Base-by-base conservation (phyloP, 305 asterid genomes). In the Plantago coronopus region DNA sequence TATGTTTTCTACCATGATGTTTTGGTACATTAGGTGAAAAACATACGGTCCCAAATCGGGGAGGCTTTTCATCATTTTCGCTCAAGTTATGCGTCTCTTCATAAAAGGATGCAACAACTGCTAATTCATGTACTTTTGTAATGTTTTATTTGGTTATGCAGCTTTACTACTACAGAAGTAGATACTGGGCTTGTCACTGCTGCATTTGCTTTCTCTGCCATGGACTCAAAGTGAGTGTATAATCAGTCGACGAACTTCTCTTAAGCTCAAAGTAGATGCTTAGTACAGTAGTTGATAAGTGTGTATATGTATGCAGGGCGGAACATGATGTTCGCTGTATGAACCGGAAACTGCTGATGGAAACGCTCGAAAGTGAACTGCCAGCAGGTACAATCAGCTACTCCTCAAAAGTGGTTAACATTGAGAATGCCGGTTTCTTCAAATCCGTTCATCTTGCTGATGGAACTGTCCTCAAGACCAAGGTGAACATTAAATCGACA, bases 371-470 rank as follows among this genome's bases (percentile, higher is more conserved):
- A 40, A 74, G 51, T 23, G 82, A 76, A 67, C 82, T 81, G 23
- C 81, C 87, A 13, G 55, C n/a, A 14, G 82, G 68, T 11, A 67
- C 78, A 3, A 55, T 78, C 13, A 73, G 77, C 63, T 81, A 58
- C 48, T 78, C 82, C 59, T 78, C 87, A 16, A 81, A 78, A 75
- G 79, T 76, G 37, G 79, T 76, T 61, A 64, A 22, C 9, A 74
- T 81, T 22, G 63, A 78, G 45, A 67, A 10, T 10, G 71, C 70
- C 0, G 75, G 69, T 20, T 17, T 43, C 51, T 59, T 71, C 54
- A 69, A 81, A 51, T 74, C 72, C 34, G 10, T 81, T 18, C 84
- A 73, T 48, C 87, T 81, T 46, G 67, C 80, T 38, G 82, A 81
- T 67, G 87, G 84, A 29, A 57, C 84, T 23, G 34, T 71, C 53